Evolutionary conservation across 2,329 filamentous ascomycete genomes (phyloP).

Genomic region (Chaetomium strumarium): DNA sequence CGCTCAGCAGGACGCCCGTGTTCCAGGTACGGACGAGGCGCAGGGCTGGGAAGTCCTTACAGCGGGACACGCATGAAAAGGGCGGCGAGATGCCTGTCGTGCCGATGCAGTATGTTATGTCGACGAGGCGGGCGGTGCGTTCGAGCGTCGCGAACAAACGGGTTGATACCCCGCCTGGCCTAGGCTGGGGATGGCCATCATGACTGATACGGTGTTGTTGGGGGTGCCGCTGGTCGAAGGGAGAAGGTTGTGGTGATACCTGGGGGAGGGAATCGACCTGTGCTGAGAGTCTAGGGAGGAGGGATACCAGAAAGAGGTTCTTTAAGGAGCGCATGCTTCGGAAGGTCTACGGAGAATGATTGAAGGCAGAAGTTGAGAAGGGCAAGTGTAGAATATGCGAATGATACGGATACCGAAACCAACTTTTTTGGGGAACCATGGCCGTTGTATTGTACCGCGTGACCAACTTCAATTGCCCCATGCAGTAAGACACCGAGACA

Average conservation of each 20-base stretch:
- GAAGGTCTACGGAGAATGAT: background rate
- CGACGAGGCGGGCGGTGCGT: constrained; percentile 82
- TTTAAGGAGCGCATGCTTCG: constrained; percentile 1
- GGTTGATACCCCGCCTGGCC: constrained; percentile 42
- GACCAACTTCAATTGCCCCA: no score
- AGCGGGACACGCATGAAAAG: constrained; percentile 80
- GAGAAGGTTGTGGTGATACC: background rate
- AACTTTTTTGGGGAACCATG: no score
- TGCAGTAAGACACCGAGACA: no score
- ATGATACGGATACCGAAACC: background rate
- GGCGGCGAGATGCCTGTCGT: constrained; percentile 74
- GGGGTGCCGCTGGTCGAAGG: background rate
- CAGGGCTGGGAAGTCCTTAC: constrained; percentile 73
- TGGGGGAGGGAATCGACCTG: background rate
- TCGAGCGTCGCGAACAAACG: constrained; percentile 75
- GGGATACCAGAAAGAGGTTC: background rate
- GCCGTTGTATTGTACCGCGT: no score
- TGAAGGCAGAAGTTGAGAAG: background rate
- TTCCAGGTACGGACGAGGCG: constrained; percentile 83
- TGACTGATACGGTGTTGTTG: background rate
- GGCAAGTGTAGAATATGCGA: background rate
- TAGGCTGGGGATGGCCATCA: background rate
- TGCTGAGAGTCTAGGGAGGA: background rate
- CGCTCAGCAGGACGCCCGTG: constrained; percentile 77
- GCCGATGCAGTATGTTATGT: constrained; percentile 92